phyloP scores from a whole-genome alignment of 1,284 basidiomycete species.

The Xerocomus cyaneibrunnescens region DNA sequence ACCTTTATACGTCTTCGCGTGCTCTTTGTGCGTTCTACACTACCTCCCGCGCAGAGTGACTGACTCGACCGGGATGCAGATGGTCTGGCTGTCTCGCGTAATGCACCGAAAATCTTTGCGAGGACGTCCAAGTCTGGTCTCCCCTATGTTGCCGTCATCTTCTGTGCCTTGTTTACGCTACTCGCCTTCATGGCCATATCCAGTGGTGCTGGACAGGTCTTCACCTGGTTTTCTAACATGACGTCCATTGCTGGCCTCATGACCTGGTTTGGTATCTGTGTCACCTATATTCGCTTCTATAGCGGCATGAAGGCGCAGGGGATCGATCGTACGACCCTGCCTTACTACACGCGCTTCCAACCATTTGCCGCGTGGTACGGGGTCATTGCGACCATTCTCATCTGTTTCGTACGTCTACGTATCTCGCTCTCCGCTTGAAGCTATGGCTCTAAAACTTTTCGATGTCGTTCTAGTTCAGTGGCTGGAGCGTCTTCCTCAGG shows the following conservation, averaged over 20 bases:
- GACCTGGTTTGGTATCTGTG: conserved; percentile 82
- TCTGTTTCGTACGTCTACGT: conserved; percentile 62
- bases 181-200: conserved; percentile 75
- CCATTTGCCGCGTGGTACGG: conserved; percentile 77
- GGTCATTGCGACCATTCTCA: conserved; percentile 50
- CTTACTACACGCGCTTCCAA: conserved; percentile 60
- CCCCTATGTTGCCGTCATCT: conserved; percentile 69
- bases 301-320: conserved; percentile 75
- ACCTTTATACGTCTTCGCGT: conserved; percentile 80
- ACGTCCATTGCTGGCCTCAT: conserved; percentile 62
- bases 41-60: neutral
- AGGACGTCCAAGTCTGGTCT: conserved; percentile 70
- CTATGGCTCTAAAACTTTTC: neutral
- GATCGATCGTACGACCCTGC: conserved; percentile 62
- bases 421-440: neutral
- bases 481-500: conserved; percentile 74
- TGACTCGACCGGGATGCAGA: conserved; percentile 43
- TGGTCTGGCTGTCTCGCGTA: conserved; percentile 71
- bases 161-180: conserved; percentile 67
- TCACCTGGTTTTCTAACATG: conserved; percentile 80
- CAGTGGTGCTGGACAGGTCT: conserved; percentile 63
- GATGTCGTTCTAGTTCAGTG: conserved; percentile 55
- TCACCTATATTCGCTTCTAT: conserved; percentile 82
- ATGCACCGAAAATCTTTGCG: conserved; percentile 76
- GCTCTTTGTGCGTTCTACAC: conserved; percentile 61